Conservation (phyloP, 1,284 basidiomycete genomes). For the Cutaneotrichosporon dermatis region DNA sequence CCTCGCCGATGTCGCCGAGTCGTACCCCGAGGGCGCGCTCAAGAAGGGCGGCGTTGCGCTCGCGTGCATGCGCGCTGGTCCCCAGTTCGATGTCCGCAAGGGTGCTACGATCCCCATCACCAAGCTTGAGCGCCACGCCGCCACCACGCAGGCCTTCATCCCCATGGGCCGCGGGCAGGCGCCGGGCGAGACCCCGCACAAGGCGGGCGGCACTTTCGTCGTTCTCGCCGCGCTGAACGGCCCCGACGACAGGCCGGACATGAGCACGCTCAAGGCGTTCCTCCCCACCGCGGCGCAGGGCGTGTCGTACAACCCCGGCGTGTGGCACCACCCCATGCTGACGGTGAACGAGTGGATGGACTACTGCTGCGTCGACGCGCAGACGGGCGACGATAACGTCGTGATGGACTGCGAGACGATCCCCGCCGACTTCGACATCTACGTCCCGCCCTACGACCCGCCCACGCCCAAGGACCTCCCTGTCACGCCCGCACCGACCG, state of each 20-base stretch:
- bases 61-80: conserved; percentile 64
- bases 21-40: conserved; percentile 57
- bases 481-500: background rate
- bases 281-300: conserved; percentile 72
- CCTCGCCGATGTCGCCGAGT: conserved; percentile 62
- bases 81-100: conserved; percentile 48
- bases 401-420: conserved; percentile 64
- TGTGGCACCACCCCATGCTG: conserved; percentile 89
- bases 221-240: conserved; percentile 76
- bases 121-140: conserved; percentile 40
- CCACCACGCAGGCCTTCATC: conserved; percentile 70
- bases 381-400: conserved; percentile 66
- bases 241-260: conserved; percentile 67
- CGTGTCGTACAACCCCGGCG: conserved; percentile 69
- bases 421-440: conserved; percentile 18
- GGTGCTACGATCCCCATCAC: conserved; percentile 54
- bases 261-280: conserved; percentile 71
- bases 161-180: conserved; percentile 64
- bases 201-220: conserved; percentile 59
- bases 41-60: conserved; percentile 55
- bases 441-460: conserved; percentile 29
- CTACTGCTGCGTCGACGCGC: conserved; percentile 76
- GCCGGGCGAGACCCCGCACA: conserved; percentile 51
- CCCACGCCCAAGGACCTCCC: background rate
- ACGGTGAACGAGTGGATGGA: conserved; percentile 72